phyloP scores from a whole-genome alignment of 371 early-diverging fungal species.

The Conidiobolus incongruus region DNA sequence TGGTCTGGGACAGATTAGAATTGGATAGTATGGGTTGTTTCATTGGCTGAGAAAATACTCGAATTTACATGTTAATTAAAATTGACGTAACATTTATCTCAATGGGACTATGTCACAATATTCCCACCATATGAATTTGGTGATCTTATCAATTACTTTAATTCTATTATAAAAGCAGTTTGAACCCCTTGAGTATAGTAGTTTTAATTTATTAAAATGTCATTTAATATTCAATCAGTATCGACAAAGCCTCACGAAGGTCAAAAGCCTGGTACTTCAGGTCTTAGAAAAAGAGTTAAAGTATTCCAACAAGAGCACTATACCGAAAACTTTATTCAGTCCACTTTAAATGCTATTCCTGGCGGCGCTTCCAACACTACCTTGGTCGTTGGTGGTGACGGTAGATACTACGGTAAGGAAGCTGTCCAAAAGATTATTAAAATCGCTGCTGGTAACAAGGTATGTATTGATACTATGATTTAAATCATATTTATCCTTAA shows the following conservation, averaged over 20 bases:
- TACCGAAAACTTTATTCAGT: conserved; percentile 88
- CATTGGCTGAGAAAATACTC: no score
- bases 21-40: no score
- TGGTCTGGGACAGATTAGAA: no score
- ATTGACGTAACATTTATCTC: no score
- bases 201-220: background rate
- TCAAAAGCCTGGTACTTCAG: conserved; percentile 95
- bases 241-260: conserved; percentile 51
- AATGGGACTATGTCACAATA: no score
- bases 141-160: no score
- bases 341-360: conserved; percentile 64
- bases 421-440: conserved; percentile 75
- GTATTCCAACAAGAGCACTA: conserved; percentile 86
- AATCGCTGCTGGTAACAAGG: conserved; percentile 69
- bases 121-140: no score
- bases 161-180: no score
- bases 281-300: conserved; percentile 84
- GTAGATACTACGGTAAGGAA: conserved; percentile 69
- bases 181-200: no score
- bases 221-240: conserved; percentile 20
- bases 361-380: conserved; percentile 46
- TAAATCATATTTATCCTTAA: background rate
- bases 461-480: conserved; percentile 12
- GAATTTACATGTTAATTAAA: no score
- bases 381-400: conserved; percentile 92